Evolutionary conservation across 192 early-diverging fungal genomes (phyloP).

Genomic region (Mortierella hygrophila): DNA sequence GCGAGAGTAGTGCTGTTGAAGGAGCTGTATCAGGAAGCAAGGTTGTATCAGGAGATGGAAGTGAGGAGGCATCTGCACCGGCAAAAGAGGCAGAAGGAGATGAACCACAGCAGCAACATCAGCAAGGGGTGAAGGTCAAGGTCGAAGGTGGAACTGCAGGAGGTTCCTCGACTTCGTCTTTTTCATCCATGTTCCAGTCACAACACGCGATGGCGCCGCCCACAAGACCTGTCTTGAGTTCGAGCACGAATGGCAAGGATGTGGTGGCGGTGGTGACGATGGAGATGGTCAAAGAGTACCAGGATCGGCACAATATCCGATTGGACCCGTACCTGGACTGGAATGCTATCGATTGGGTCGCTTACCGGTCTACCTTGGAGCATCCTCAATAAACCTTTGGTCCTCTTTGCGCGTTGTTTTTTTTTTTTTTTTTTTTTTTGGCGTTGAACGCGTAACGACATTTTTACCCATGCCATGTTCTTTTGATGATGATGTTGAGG

Average conservation of each 20-base stretch:
- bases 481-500: background rate
- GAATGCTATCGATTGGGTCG: conserved; percentile 42
- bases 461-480: background rate
- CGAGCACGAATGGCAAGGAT: conserved; percentile 4
- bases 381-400: background rate
- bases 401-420: background rate
- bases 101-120: background rate
- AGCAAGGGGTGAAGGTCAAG: conserved; percentile 1
- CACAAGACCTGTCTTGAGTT: background rate
- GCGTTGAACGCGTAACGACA: too few species aligned
- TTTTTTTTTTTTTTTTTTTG: background rate
- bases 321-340: conserved; percentile 42
- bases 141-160: background rate
- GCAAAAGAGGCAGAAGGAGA: background rate
- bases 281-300: conserved; percentile 51
- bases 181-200: background rate
- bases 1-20: too few species aligned
- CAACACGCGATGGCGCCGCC: background rate
- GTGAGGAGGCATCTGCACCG: background rate
- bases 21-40: background rate
- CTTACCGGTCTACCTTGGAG: conserved; percentile 32
- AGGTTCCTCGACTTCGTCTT: background rate
- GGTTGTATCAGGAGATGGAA: background rate
- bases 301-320: conserved; percentile 43
- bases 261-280: conserved; percentile 47